Evolutionary conservation across 805 yeast genomes (phyloP), one percentile per base, ranked within the genome.

Genomic region (Suhomyces xylopsoci): DNA sequence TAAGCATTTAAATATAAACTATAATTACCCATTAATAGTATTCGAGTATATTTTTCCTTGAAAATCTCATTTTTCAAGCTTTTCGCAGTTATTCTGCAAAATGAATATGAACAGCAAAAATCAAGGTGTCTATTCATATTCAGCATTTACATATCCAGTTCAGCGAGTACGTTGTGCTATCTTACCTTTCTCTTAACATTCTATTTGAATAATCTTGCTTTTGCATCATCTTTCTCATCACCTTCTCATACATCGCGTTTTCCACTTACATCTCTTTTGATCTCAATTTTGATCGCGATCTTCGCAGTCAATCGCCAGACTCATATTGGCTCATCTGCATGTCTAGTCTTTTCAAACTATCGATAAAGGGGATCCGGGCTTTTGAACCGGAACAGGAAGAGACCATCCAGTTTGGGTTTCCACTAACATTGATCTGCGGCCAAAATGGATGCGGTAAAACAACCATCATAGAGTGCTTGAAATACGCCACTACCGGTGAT

Each of bases 371-470:
- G 25, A 82, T 94, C 5, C 77, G 99, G 41, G 91, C 98, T 0
- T 94, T 94, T 64, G 93, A 89, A 57, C 86, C 91, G n/a, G 84
- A 85, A 58, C 83, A 83, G 45, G 78, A 89, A 28, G 97, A 94
- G 64, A 85, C 92, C 0, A 90, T 94, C 54, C 89, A 88, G 63
- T 94, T 94, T 70, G 91, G 92, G 14, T 81, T 82, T 47, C 99
- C 99, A 0, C 72, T 94, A 64, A 94, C 99, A 0, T 76, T 94
- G 47, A 93, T 94, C 50, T 96, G 96, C 26, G 99, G 99, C 0
- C 88, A 88, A 49, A 94, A 94, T 69, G 98, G 99, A 30, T 87
- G 96, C 26, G 99, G 99, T 9, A 93, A 94, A 66, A 94, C 98
- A 0, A 92, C 98, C 0, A 85, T 94, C 52, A 96, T 94, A 56